Conservation (phyloP, 1,139 yeast species). For the Zygosaccharomyces pseudobailii region DNA sequence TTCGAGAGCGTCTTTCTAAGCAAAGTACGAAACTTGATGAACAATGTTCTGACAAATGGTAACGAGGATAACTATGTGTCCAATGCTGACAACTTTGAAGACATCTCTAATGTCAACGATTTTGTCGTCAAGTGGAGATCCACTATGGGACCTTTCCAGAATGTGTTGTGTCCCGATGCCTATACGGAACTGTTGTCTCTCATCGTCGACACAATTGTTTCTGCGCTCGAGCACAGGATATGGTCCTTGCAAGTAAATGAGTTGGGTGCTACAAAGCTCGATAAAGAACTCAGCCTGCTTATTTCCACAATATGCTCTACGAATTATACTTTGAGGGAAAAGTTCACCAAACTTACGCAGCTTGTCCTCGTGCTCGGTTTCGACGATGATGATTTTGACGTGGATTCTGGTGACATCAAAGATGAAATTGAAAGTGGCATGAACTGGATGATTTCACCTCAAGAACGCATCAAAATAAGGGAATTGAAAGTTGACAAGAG, state of each 20-base stretch:
- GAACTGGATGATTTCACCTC: constrained; percentile 77
- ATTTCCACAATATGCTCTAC: constrained; percentile 61
- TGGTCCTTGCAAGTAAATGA: constrained; percentile 70
- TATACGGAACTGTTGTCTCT: constrained; percentile 47
- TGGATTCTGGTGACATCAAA: constrained; percentile 34
- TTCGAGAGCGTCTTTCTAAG: constrained; percentile 26
- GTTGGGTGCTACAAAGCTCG: constrained; percentile 77
- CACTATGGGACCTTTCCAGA: constrained; percentile 60
- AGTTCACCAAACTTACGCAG: constrained; percentile 77
- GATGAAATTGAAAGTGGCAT: constrained; percentile 45
- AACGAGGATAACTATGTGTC: constrained; percentile 25
- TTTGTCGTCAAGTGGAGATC: constrained; percentile 63
- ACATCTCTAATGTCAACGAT: constrained; percentile 36
- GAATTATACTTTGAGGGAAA: constrained; percentile 68
- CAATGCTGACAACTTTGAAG: constrained; percentile 35
- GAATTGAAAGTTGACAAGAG: constrained; percentile 44
- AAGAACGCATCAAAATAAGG: constrained; percentile 61
- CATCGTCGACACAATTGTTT: constrained; percentile 47
- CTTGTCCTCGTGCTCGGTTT: constrained; percentile 74
- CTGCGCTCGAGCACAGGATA: constrained; percentile 61
- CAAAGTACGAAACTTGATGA: constrained; percentile 21
- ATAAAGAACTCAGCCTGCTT: constrained; percentile 71
- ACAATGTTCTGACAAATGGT: constrained; percentile 21
- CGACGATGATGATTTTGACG: constrained; percentile 70
- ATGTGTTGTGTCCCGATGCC: constrained; percentile 48